These are phyloP conservation scores for Myxozyma udenii DNA, from an alignment of 805 yeast genomes.

Conservation along the genomic window DNA sequence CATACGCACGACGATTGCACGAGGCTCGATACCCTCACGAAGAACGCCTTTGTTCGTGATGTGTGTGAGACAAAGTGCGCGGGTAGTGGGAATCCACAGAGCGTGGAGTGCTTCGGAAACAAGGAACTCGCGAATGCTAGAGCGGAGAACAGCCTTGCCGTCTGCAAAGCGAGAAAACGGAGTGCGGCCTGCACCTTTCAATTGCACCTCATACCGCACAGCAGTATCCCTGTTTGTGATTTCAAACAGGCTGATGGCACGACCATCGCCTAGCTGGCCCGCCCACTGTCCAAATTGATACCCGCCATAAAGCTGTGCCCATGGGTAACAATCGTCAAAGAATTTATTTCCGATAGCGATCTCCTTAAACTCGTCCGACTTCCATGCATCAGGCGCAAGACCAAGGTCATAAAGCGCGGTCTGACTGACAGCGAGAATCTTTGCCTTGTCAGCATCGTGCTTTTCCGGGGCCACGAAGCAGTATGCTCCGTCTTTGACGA, in stretches of 20 bases:
- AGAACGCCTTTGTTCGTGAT: conserved; percentile 77
- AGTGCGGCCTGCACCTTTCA: conserved; percentile 86
- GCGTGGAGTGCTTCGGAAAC: conserved; percentile 72
- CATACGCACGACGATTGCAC: conserved; percentile 81
- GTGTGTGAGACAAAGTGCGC: conserved; percentile 71
- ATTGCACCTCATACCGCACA: conserved; percentile 60
- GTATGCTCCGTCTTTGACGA: conserved; percentile 59
- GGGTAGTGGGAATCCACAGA: conserved; percentile 79
- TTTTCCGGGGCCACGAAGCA: conserved; percentile 67
- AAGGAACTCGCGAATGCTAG: conserved; percentile 83
- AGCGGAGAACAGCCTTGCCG: conserved; percentile 88
- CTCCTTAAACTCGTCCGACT: conserved; percentile 48
- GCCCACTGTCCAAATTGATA: conserved; percentile 96
- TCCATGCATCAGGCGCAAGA: conserved; percentile 42
- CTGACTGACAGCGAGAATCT: conserved; percentile 56
- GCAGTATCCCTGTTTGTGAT: conserved; percentile 47
- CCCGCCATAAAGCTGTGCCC: conserved; percentile 91
- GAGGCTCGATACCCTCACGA: conserved; percentile 62
- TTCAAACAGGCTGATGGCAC: conserved; percentile 81
- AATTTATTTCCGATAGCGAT: conserved; percentile 62
- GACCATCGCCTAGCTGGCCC: conserved; percentile 95
- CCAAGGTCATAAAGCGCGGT: conserved; percentile 63
- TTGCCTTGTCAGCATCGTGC: conserved; percentile 42
- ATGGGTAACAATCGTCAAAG: conserved; percentile 58
- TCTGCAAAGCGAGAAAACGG: conserved; percentile 95